Base-by-base conservation (phyloP, 805 yeast genomes). In the Saturnispora silvae region DNA sequence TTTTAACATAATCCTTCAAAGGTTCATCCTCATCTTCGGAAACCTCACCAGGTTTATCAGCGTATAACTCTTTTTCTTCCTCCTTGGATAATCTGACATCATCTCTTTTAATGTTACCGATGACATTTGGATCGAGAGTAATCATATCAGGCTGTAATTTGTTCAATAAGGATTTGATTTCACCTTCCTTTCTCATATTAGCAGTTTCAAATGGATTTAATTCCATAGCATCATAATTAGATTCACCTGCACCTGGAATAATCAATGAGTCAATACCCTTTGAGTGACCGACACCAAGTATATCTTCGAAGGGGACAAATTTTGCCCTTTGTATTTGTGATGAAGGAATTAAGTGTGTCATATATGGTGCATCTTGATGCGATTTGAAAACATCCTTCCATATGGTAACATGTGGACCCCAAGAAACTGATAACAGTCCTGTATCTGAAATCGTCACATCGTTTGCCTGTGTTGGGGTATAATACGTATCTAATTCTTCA, bases 181-280 rank as follows among this genome's bases (percentile, higher is more conserved):
- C 98, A 32, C 73, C 69, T 62, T 89, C 89, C 60, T 89, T 95
- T 67, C 97, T 79, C 63, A 87, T 96, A 56, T 83, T 80, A 38
- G 82, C 75, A 8, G 95, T 74, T 59, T 85, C 95, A 61, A 69
- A 92, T 45, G 98, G 98, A 58, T 92, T 92, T 51, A 77, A 60
- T 61, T 92, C 98, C 56, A 86, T 60, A 3, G 97, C 86, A 64
- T 92, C 98, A 57, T 74, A 86, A 61, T 92, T 92, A 44, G 98
- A 96, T 63, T 92, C 98, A 65, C 98, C 98, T 29, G 96, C 67
- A 19, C 98, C 98, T 28, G 98, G 98, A 41, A 92, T 70, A 47
- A 92, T 80, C 42, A 92, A 48, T n/a, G 92, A 77, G n/a, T 79
- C 72, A 28, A 86, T 67, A 31, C 96, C 95, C 1, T 62, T 59